phyloP scores from a whole-genome alignment of 108 stramenopile genomes.

The Fragilariopsis cylindrus region DNA sequence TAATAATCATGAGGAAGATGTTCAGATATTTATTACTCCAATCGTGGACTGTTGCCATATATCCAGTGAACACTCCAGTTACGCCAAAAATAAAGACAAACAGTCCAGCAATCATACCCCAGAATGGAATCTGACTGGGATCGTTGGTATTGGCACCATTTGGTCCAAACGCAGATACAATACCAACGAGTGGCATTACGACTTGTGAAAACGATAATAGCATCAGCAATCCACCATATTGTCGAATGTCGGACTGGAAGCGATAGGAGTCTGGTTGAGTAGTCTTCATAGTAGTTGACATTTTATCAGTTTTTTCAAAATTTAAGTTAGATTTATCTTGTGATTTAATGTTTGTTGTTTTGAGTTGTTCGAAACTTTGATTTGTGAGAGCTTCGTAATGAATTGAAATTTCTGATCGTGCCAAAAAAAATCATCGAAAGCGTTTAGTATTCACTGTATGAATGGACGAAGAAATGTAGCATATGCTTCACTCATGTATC shows the following conservation, averaged over 20 bases:
- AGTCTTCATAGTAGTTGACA: background rate
- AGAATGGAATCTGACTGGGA: background rate
- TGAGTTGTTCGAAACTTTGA: no score
- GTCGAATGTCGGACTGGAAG: slow-evolving; percentile 14
- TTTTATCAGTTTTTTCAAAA: no score
- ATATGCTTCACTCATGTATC: no score
- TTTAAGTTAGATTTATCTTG: no score
- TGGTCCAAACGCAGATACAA: slow-evolving; percentile 3
- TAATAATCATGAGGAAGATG: slow-evolving; percentile 9
- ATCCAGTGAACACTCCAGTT: slow-evolving; percentile 13
- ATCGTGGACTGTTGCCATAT: slow-evolving; percentile 22
- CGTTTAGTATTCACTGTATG: no score
- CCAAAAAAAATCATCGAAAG: no score
- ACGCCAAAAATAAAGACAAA: slow-evolving; percentile 17
- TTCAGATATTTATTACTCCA: slow-evolving; percentile 15
- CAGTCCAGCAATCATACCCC: slow-evolving; percentile 2
- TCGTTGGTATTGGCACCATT: slow-evolving; percentile 9
- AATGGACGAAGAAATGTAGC: no score
- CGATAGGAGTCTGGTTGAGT: background rate
- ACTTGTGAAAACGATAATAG: slow-evolving; percentile 12
- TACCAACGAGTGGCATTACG: slow-evolving; percentile 2
- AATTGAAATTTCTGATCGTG: no score
- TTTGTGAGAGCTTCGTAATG: no score
- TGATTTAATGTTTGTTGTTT: no score
- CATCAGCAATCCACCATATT: slow-evolving; percentile 35